Conservation (phyloP, 192 early-diverging fungal species). For the Allomyces arbusculus region DNA sequence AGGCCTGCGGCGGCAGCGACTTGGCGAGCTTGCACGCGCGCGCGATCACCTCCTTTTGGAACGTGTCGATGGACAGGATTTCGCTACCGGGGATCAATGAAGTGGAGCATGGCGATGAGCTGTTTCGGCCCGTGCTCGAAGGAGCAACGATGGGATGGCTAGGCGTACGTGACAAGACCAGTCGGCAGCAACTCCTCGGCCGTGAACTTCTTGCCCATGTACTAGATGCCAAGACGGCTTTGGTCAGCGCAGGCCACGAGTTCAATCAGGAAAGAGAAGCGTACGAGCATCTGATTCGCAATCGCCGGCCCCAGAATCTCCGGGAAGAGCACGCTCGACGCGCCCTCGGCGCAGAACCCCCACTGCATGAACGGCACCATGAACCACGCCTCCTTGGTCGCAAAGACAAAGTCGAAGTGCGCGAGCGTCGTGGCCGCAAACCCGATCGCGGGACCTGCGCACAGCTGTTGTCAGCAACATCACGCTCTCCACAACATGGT, state of each 20-base stretch:
- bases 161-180: not conserved
- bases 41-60: slow-evolving; percentile 24
- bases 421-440: slow-evolving; percentile 43
- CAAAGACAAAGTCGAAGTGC: slow-evolving; percentile 48
- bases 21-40: slow-evolving; percentile 26
- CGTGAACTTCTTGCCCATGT: not conserved
- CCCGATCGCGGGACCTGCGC: slow-evolving; percentile 41
- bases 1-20: slow-evolving; percentile 25
- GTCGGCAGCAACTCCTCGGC: not conserved
- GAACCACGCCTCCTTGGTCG: slow-evolving; percentile 39
- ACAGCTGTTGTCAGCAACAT: not conserved
- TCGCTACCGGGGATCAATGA: slow-evolving; percentile 32
- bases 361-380: slow-evolving; percentile 55
- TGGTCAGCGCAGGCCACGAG: not conserved
- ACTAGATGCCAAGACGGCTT: not conserved
- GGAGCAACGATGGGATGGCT: slow-evolving; percentile 23
- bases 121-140: slow-evolving; percentile 27
- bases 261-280: not conserved
- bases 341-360: slow-evolving; percentile 50
- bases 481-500: no score
- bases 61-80: slow-evolving; percentile 24
- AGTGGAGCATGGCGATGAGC: slow-evolving; percentile 23
- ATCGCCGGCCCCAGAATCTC: slow-evolving; percentile 35
- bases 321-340: slow-evolving; percentile 45
- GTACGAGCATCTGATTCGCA: slow-evolving; percentile 44